These are phyloP conservation scores for Pythium diclinum DNA, from an alignment of 352 stramenopile species.

Conservation along the genomic window DNA sequence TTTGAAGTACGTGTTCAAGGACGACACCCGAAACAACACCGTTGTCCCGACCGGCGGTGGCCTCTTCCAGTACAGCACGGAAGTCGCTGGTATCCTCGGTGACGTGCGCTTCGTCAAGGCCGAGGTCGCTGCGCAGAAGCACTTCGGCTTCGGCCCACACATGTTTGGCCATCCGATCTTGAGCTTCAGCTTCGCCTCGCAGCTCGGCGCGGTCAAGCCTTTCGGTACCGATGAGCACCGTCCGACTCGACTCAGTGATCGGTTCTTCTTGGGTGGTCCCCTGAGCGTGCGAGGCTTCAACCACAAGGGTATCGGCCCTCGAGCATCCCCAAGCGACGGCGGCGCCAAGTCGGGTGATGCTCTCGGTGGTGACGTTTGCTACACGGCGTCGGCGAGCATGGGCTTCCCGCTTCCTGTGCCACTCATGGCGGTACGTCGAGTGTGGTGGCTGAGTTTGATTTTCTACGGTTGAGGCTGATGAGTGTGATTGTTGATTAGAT, in stretches of 20 bases:
- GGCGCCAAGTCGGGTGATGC: slow-evolving; percentile 81
- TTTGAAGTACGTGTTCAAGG: slow-evolving; percentile 91
- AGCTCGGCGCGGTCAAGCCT: slow-evolving; percentile 76
- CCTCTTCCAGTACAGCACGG: slow-evolving; percentile 88
- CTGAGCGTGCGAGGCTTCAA: slow-evolving; percentile 90
- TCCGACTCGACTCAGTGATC: slow-evolving; percentile 88
- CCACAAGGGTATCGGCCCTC: slow-evolving; percentile 86
- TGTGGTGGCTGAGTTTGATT: neutral
- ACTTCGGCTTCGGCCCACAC: slow-evolving; percentile 59
- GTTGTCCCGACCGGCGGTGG: slow-evolving; percentile 85
- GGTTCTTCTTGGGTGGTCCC: slow-evolving; percentile 89
- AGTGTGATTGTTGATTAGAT: slow-evolving; percentile 35
- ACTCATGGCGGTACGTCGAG: slow-evolving; percentile 65
- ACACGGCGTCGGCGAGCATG: slow-evolving; percentile 79
- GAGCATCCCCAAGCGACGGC: slow-evolving; percentile 82
- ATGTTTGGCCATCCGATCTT: slow-evolving; percentile 71
- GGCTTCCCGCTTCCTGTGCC: slow-evolving; percentile 84
- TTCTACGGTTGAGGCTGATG: neutral
- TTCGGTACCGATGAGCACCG: slow-evolving; percentile 68
- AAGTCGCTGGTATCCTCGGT: slow-evolving; percentile 82
- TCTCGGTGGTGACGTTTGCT: slow-evolving; percentile 88
- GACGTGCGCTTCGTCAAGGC: slow-evolving; percentile 90
- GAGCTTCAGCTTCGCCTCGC: slow-evolving; percentile 80
- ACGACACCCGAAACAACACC: slow-evolving; percentile 85
- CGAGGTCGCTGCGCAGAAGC: slow-evolving; percentile 83